Percentiles rank a stretch among this genome's conserved stretches.
phyloP scores from a whole-genome alignment of 2,329 filamentous ascomycete genomes.

The Scytalidium sp. region DNA sequence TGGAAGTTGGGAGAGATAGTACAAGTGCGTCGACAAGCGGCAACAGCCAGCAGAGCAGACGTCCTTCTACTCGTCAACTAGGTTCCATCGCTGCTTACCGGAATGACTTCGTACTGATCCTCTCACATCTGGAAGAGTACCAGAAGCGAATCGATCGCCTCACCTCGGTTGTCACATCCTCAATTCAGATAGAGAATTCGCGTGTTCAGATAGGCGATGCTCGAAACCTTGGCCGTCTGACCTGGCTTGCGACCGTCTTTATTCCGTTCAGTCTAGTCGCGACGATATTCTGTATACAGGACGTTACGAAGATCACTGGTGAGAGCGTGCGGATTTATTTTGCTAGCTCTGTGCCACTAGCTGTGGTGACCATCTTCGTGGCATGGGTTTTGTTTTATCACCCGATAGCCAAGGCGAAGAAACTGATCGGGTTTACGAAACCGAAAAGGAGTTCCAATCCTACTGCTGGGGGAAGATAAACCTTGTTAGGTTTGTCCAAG shows the following conservation, averaged over 20 bases:
- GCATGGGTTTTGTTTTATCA: no score
- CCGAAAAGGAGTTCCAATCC: no score
- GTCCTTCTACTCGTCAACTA: no score
- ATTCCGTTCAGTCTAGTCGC: constrained; percentile 26
- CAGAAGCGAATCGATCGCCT: constrained; percentile 24
- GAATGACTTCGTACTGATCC: constrained; percentile 16
- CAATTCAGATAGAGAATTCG: constrained; percentile 23
- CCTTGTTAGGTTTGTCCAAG: no score
- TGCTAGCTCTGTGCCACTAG: constrained; percentile 14
- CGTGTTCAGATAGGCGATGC: constrained; percentile 21
- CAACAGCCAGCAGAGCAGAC: no score
- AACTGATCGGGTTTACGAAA: no score
- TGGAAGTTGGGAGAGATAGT: no score
- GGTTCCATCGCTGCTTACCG: constrained; percentile 14
- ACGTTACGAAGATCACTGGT: constrained; percentile 4
- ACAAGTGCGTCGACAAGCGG: no score
- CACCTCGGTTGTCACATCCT: constrained; percentile 21
- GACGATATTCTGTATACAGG: constrained; percentile 23
- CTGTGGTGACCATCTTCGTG: no score
- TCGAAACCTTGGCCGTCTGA: constrained; percentile 25
- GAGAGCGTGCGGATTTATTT: constrained; percentile 14
- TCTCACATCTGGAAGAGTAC: constrained; percentile 21
- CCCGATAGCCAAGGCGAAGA: no score
- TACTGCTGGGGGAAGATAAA: no score
- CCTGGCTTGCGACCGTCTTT: constrained; percentile 26